phyloP scores from a whole-genome alignment of 1,139 yeast genomes.

The Hansenula sp. region DNA sequence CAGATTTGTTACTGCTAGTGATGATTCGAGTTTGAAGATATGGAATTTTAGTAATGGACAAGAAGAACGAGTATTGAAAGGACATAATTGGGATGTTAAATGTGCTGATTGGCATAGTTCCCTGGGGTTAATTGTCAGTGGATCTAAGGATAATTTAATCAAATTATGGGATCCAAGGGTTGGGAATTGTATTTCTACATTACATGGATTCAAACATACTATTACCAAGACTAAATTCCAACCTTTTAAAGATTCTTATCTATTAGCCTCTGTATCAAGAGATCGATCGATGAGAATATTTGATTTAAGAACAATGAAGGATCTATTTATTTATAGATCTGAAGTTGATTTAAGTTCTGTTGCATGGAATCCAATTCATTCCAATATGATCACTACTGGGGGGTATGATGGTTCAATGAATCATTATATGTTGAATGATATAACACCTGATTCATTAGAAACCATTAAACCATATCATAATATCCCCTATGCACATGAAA shows the following conservation, averaged over 20 bases:
- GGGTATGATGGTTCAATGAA: conserved; percentile 85
- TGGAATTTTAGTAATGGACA: conserved; percentile 93
- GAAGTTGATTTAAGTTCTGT: conserved; percentile 84
- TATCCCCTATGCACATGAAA: conserved; percentile 92
- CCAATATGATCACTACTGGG: conserved; percentile 77
- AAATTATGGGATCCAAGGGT: conserved; percentile 95
- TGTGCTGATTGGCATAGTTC: conserved; percentile 96
- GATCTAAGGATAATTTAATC: conserved; percentile 90
- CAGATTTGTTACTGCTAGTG: conserved; percentile 88
- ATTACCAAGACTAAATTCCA: conserved; percentile 84
- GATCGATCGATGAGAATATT: conserved; percentile 87
- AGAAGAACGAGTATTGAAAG: conserved; percentile 76
- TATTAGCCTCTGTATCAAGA: conserved; percentile 82
- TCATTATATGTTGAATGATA: conserved; percentile 64
- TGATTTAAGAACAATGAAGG: conserved; percentile 82
- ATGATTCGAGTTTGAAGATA: conserved; percentile 82
- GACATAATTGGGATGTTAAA: conserved; percentile 99
- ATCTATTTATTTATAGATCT: conserved; percentile 67
- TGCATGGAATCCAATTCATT: conserved; percentile 91
- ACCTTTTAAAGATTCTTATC: conserved; percentile 37
- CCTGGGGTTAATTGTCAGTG: conserved; percentile 77
- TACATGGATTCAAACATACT: conserved; percentile 92
- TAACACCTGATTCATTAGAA: conserved; percentile 22
- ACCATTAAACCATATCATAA: conserved; percentile 51
- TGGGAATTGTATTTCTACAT: conserved; percentile 67